Evolutionary conservation across 306 rosid species (phyloP), one percentile per base, ranked within the genome.

Genomic region (apple (Malus domestica)): DNA sequence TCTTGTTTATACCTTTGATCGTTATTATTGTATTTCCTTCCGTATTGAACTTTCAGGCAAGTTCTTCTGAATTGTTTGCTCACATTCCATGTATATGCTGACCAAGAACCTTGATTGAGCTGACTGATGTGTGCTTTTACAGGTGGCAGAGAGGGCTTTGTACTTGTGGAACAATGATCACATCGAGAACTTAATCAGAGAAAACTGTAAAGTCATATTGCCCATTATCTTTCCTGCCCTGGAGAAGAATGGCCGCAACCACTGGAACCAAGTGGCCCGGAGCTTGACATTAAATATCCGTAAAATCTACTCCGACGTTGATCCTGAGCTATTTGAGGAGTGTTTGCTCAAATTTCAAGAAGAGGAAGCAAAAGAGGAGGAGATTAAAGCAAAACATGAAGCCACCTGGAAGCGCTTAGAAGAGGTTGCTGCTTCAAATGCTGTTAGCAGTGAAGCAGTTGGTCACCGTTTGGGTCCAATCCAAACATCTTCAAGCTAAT

Each of bases 121-220:
- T 70, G 46, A 52, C 10, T 45, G 69, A 55, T 72, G 27, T 55
- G 80, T 85, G 75, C 46, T 69, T 74, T 80, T 76, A 32, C 85
- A 90, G 96, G 96, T 90, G 59, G 93, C 96, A 16, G 96, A 90
- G 85, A 90, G 96, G 79, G 93, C 91, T 19, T 75, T 90, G 75
- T 90, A 78, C 82, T 77, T 90, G 77, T 88, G 93, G 91, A 90
- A 87, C 83, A 90, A 88, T 73, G 93, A 86, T 72, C 96, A 90
- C 80, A 85, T 88, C 44, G 89, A 88, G 80, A 85, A 80, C 77
- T 83, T 90, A 59, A 86, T 90, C 68, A 79, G 82, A 78, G 88
- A 88, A 82, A 85, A 90, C 75, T 78, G 79, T 25, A 85, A 80
- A 69, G 86, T 83, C 64, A 85, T 90, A 68, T 83, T 90, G 65